Conservation (phyloP, 306 rosid species). For the Fragaria ananassa region DNA sequence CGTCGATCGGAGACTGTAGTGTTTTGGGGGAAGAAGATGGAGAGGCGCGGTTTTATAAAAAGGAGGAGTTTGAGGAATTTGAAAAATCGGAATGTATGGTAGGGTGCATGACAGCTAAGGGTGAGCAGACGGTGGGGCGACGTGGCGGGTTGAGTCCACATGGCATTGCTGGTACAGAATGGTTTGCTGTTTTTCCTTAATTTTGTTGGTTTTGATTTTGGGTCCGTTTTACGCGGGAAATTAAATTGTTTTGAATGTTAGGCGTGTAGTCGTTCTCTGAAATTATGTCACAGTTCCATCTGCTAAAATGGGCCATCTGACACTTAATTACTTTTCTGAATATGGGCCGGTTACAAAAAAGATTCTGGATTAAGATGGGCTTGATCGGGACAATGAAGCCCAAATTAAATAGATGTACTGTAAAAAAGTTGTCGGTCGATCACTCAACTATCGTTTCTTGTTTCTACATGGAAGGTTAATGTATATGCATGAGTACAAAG, state of each 20-base stretch:
- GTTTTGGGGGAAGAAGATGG: not conserved
- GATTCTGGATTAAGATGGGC: not conserved
- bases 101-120: slow-evolving; percentile 5
- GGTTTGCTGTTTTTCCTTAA: not conserved
- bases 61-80: not conserved
- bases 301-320: not conserved
- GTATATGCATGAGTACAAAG: no score
- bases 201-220: not conserved
- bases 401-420: no score
- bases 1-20: not conserved
- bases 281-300: not conserved
- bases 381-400: not conserved
- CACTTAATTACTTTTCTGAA: not conserved
- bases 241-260: not conserved
- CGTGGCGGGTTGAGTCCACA: not conserved
- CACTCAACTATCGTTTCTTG: no score
- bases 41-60: not conserved
- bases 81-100: not conserved
- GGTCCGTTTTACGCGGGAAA: slow-evolving; percentile 5
- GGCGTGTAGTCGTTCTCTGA: not conserved
- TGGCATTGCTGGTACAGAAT: not conserved
- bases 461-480: no score
- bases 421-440: no score
- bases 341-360: not conserved
- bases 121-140: not conserved